Evolutionary conservation across 2,329 filamentous ascomycete species (phyloP), one percentile per base, ranked within the genome.

Genomic region (Epichloe gansuensis): DNA sequence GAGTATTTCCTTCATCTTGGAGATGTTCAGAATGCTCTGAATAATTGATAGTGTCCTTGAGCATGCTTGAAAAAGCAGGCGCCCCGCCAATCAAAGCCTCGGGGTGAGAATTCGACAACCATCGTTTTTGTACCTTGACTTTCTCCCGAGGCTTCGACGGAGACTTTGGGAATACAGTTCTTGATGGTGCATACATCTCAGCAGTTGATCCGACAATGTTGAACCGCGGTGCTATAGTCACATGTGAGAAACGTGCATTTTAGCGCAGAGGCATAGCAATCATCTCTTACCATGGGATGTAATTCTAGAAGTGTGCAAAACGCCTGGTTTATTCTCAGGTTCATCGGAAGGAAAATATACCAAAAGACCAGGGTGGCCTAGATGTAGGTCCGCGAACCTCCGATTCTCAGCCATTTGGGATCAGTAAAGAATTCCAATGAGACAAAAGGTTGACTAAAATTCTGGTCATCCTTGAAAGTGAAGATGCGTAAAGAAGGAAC

Each of bases 41-140:
- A 13, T 60, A 61, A 31, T 60, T 52, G 56, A 67, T 61, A 15
- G 71, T 71, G 38, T 72, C 68, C 8, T 64, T 56, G 5, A 75
- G 58, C 3, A 66, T 55, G 1, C 59, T 60, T 4, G 61, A 59
- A 5, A 69, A 55, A 4, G 58, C 61, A 17, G 44, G 7, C 0
- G 61, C 57, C 36, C 68, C 67, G 23, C 69, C 71, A 48, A 72
- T 60, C 50, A 69, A 69, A 3, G 74, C 74, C 53, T 78, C 74
- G 1, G 78, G 77, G n/a, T 75, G 68, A 35, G 65, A 64, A 42
- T 74, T 73, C 44, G 71, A 60, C 3, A 81, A 69, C 76, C 76
- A 81, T 64, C 68, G 68, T 47, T 65, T 66, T 53, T 77, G 73
- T 4, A 61, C 54, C 52, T 64, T 59, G 25, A 65, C 60, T 56